Percentiles rank a stretch among this genome's conserved stretches.
These are phyloP conservation scores for Parasarocladium wereldwijsianum DNA, from an alignment of 2,329 filamentous ascomycete genomes.

Conservation along the genomic window DNA sequence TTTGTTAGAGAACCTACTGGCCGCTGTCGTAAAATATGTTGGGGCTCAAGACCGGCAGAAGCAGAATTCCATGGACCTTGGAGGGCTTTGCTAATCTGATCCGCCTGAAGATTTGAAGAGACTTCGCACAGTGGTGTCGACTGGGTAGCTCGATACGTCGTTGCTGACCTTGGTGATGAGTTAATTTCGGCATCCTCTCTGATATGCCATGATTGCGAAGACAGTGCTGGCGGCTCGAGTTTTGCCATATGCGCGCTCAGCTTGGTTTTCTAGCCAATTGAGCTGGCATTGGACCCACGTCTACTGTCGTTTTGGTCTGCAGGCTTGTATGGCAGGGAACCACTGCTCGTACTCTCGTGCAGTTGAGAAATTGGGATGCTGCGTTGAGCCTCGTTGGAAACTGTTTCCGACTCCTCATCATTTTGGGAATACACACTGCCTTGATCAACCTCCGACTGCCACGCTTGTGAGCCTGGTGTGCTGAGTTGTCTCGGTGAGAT, in stretches of 20 bases:
- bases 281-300: slow-evolving; percentile 27
- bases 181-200: slow-evolving; percentile 36
- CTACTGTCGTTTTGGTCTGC: slow-evolving; percentile 7
- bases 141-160: background rate
- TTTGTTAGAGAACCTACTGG: no score
- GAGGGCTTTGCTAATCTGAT: no score
- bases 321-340: background rate
- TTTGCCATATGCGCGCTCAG: slow-evolving; percentile 36
- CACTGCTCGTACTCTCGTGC: slow-evolving; percentile 6
- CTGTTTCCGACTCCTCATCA: slow-evolving; percentile 10
- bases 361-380: background rate
- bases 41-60: no score
- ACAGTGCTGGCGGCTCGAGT: slow-evolving; percentile 18
- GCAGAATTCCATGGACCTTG: no score
- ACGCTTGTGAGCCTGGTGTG: slow-evolving; percentile 22
- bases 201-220: slow-evolving; percentile 22
- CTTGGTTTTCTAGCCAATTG: slow-evolving; percentile 39
- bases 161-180: slow-evolving; percentile 10
- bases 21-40: no score
- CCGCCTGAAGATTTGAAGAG: background rate
- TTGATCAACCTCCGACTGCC: slow-evolving; percentile 22
- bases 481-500: slow-evolving; percentile 25
- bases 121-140: background rate
- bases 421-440: slow-evolving; percentile 34
- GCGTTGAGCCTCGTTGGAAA: no score